These are phyloP conservation scores for Phalaenopsis aphrodite DNA, from an alignment of 106 monocot genomes.

Conservation along the genomic window DNA sequence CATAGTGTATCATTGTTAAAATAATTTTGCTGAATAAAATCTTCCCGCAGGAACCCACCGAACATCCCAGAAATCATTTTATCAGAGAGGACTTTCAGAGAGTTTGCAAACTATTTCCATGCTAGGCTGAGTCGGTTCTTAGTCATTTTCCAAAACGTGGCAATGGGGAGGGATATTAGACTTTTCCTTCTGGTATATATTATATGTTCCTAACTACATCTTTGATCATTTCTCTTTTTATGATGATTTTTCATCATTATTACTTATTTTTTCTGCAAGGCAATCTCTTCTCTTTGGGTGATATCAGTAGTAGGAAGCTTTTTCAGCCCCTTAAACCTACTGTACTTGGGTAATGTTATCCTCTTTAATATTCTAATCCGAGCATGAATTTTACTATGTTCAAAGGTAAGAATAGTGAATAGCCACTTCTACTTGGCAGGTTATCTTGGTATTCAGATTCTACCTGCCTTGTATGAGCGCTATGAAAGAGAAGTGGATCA, in stretches of 20 bases:
- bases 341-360: conserved; percentile 32
- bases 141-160: conserved; percentile 35
- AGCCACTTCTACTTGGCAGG: neutral
- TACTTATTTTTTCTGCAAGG: conserved; percentile 6
- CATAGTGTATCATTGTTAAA: too few species aligned
- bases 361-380: neutral
- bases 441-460: conserved; percentile 12
- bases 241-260: neutral
- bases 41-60: conserved; percentile 31
- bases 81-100: conserved; percentile 33
- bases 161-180: conserved; percentile 58
- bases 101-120: conserved; percentile 23
- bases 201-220: neutral
- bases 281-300: conserved; percentile 35
- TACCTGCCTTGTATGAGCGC: conserved; percentile 17
- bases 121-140: conserved; percentile 16
- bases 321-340: conserved; percentile 28
- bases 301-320: conserved; percentile 42
- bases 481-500: conserved; percentile 23
- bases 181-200: conserved; percentile 45
- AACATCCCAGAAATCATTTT: conserved; percentile 51
- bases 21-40: neutral
- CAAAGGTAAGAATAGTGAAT: neutral
- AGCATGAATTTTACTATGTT: neutral
- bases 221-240: neutral